Conservation (phyloP, 1,284 basidiomycete genomes). For the Moesziomyces sp. region DNA sequence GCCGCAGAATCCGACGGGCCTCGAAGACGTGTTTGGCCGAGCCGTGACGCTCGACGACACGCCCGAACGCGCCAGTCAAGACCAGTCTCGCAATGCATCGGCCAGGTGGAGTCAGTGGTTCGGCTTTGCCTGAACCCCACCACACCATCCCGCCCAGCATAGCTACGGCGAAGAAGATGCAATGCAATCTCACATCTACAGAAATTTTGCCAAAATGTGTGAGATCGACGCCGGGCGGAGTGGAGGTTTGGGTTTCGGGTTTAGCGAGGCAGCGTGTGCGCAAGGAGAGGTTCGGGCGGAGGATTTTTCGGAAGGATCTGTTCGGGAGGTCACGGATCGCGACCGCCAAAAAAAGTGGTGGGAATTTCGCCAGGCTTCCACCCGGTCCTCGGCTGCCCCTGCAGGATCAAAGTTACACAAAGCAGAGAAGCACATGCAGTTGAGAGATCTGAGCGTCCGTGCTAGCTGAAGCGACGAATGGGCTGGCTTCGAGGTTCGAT, state of each 20-base stretch:
- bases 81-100: neutral
- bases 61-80: neutral
- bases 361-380: neutral
- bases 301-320: neutral
- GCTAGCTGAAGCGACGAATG: too few species aligned
- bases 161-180: neutral
- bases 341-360: neutral
- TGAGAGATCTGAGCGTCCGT: too few species aligned
- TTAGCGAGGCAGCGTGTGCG: conserved; percentile 4
- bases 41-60: conserved; percentile 34
- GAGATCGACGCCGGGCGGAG: neutral
- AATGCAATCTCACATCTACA: neutral
- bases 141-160: neutral
- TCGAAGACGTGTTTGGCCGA: conserved; percentile 57
- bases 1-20: conserved; percentile 49
- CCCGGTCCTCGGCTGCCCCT: too few species aligned
- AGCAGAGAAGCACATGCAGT: too few species aligned
- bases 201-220: too few species aligned
- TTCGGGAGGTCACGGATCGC: conserved; percentile 40
- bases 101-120: conserved; percentile 43
- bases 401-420: neutral
- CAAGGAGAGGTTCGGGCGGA: neutral
- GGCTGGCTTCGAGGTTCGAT: too few species aligned
- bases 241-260: conserved; percentile 18
- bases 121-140: conserved; percentile 20